These are phyloP conservation scores for Sequoiadendron giganteum DNA, from an alignment of 75 land plant genomes.

Conservation along the genomic window DNA sequence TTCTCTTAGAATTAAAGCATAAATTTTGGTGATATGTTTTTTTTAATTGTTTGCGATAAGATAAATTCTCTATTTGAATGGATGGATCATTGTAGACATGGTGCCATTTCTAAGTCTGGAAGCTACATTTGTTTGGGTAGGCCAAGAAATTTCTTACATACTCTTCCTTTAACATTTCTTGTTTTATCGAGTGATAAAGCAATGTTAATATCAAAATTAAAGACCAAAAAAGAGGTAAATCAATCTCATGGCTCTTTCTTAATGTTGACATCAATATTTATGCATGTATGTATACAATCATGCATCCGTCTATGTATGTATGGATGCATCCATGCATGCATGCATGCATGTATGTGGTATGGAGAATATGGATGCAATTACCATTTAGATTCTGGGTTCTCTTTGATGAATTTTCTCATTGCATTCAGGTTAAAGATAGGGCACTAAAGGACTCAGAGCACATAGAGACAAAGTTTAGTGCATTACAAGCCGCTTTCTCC, in stretches of 20 bases:
- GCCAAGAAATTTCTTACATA: not conserved
- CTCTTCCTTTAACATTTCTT: not conserved
- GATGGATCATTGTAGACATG: not conserved
- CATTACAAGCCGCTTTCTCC: slow-evolving; percentile 58
- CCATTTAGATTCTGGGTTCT: not conserved
- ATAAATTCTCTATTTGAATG: not conserved
- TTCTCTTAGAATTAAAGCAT: not conserved
- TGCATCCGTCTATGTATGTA: too few relatives aligned
- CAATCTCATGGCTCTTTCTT: not conserved
- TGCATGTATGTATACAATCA: too few relatives aligned
- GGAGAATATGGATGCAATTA: too few relatives aligned
- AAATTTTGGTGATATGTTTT: not conserved
- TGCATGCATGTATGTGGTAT: too few relatives aligned
- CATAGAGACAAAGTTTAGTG: slow-evolving; percentile 67
- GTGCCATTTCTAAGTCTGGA: not conserved
- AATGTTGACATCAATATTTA: not conserved
- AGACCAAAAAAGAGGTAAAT: not conserved
- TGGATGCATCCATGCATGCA: too few relatives aligned
- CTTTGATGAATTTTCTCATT: not conserved
- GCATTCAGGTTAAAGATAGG: slow-evolving; percentile 67
- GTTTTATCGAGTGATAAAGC: not conserved
- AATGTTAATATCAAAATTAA: not conserved
- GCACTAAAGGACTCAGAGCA: slow-evolving; percentile 87
- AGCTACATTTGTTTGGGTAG: not conserved
- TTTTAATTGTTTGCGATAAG: not conserved